Evolutionary conservation across 148 eudicot genomes (phyloP), one percentile per base, ranked within the genome.

Genomic region (Mesembryanthemum crystallinum): DNA sequence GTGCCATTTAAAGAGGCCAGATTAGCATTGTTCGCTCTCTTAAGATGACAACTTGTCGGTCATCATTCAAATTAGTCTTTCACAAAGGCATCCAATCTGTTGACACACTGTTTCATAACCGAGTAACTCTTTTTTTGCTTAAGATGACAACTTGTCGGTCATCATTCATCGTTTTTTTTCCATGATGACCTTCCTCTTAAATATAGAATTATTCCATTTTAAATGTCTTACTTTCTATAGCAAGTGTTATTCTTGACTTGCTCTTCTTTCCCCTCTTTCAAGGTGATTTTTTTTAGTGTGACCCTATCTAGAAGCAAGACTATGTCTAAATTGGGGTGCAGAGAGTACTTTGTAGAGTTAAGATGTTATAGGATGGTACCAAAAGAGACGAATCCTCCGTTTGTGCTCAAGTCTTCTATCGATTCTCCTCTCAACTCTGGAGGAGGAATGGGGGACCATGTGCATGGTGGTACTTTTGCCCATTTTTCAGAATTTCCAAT

Each of bases 401-500:
- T 92, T 33, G 97, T 91, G 87, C 89, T 87, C 62, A 96, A 85
- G 71, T 91, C 97, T 80, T 91, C 87, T 25, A 89, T 80, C 59
- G 80, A 81, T 77, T 89, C 92, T 76, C 98, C 94, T 86, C 92
- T 81, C 76, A 92, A 73, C 76, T 96, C 94, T 28, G 88, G 87
- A 63, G 99, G 98, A 76, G 99, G 97, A 85, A 91, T 86, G 39
- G 98, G 92, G 20, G 99, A 85, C 99, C 97, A 92, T 54, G 80
- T 82, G 85, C 99, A 92, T 75, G 87, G 87, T 74, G 98, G 99
- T 78, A 90, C 89, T 80, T 86, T 92, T 57, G 88, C 72, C 80
- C 81, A 89, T 79, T 81, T 80, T 77, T 85, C 71, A 15, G 85
- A 81, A 72, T 77, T 90, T 81, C 90, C 90, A 59, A 88, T 86